Conservation (phyloP, 2,329 filamentous ascomycete genomes). For the Bipolaris cookei region DNA sequence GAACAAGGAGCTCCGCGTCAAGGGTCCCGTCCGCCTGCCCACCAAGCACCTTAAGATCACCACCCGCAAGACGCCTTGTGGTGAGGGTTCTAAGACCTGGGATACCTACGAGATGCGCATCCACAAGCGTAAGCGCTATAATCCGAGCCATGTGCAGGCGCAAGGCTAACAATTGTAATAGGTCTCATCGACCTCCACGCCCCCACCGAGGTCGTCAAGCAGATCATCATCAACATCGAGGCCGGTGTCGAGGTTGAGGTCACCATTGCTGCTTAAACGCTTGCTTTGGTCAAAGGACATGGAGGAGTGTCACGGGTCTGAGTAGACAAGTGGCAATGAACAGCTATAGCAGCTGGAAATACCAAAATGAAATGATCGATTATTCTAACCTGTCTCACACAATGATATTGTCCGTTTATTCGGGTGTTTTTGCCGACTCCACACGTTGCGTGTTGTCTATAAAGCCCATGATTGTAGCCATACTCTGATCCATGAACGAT, state of each 20-base stretch:
- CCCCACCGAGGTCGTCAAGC: conserved; percentile 96
- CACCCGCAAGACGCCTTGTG: conserved; percentile 98
- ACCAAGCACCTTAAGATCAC: conserved; percentile 97
- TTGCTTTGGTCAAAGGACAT: conserved; percentile 19
- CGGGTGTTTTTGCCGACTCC: not conserved
- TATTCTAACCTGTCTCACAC: not conserved
- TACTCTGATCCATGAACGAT: not conserved
- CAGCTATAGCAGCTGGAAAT: conserved; percentile 31
- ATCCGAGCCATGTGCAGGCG: not conserved
- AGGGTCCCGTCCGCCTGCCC: conserved; percentile 96
- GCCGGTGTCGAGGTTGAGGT: conserved; percentile 93
- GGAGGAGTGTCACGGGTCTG: conserved; percentile 18
- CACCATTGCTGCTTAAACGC: conserved; percentile 78
- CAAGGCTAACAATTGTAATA: conserved; percentile 10
- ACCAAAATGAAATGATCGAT: conserved; percentile 33
- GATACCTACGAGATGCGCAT: conserved; percentile 99
- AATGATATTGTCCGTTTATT: not conserved
- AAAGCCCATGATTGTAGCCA: not conserved
- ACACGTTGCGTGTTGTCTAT: not conserved
- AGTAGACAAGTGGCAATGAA: conserved; percentile 33
- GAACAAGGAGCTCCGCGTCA: conserved; percentile 97
- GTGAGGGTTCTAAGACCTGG: conserved; percentile 99
- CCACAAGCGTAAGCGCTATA: conserved; percentile 76
- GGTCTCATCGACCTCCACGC: conserved; percentile 93
- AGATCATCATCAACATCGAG: conserved; percentile 96